Percentiles rank a stretch among this genome's conserved stretches.
These are phyloP conservation scores for Torulaspora globosa DNA, from an alignment of 1,139 yeast species.

Conservation along the genomic window DNA sequence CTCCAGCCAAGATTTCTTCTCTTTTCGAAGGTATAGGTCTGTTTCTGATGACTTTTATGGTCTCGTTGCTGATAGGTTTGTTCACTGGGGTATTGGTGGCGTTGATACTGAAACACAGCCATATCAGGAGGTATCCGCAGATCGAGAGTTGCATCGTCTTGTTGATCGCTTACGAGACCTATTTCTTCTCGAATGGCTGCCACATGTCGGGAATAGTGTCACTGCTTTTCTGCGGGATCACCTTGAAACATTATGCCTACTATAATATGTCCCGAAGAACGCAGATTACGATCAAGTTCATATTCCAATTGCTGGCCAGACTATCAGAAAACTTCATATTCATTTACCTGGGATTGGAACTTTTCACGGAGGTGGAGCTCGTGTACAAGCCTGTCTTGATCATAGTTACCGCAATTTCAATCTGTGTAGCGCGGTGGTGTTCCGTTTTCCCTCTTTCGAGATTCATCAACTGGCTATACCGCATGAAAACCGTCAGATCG, in stretches of 20 bases:
- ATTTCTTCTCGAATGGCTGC: slow-evolving; percentile 96
- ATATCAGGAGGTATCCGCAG: slow-evolving; percentile 88
- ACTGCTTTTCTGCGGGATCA: slow-evolving; percentile 89
- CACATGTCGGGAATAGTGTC: slow-evolving; percentile 99
- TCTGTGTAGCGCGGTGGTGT: slow-evolving; percentile 94
- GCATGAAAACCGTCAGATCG: slow-evolving; percentile 45
- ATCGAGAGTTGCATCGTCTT: slow-evolving; percentile 92
- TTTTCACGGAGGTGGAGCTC: slow-evolving; percentile 92
- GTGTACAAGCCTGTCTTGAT: slow-evolving; percentile 91
- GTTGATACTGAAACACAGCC: slow-evolving; percentile 82
- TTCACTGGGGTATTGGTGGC: slow-evolving; percentile 87
- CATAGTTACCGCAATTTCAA: slow-evolving; percentile 82
- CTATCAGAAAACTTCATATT: slow-evolving; percentile 94
- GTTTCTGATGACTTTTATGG: slow-evolving; percentile 88
- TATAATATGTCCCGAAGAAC: slow-evolving; percentile 96
- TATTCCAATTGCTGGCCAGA: slow-evolving; percentile 90
- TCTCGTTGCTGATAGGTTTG: slow-evolving; percentile 88
- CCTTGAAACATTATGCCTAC: slow-evolving; percentile 94
- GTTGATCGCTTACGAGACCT: slow-evolving; percentile 89
- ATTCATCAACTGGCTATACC: slow-evolving; percentile 73
- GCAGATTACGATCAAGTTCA: slow-evolving; percentile 91
- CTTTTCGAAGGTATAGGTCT: slow-evolving; percentile 91
- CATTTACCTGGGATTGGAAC: slow-evolving; percentile 86
- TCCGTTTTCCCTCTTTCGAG: slow-evolving; percentile 93
- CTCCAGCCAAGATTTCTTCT: slow-evolving; percentile 67